Conservation (phyloP, 768 basidiomycete species). For the Suillus subaureus region DNA sequence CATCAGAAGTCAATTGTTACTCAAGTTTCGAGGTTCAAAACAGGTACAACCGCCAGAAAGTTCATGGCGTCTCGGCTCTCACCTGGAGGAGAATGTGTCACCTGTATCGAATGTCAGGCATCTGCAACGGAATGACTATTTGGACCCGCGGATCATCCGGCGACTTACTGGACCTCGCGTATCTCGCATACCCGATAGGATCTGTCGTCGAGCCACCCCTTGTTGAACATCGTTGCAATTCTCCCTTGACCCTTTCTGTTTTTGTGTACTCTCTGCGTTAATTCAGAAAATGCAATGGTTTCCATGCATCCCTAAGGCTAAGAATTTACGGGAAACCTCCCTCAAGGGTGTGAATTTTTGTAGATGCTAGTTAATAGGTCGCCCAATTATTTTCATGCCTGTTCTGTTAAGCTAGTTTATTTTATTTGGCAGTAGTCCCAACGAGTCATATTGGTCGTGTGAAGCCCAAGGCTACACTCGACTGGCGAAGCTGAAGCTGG, state of each 20-base stretch:
- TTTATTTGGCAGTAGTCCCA: not conserved
- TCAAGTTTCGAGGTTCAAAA: slow-evolving; percentile 7
- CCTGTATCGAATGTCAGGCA: not conserved
- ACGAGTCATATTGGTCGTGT: not conserved
- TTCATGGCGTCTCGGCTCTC: not conserved
- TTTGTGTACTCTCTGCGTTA: not conserved
- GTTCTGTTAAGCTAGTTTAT: not conserved
- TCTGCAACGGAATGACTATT: not conserved
- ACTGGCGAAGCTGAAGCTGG: no score
- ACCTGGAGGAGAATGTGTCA: not conserved
- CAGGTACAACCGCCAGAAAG: not conserved
- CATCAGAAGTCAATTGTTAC: slow-evolving; percentile 26
- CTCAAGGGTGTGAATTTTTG: not conserved
- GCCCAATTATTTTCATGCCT: not conserved
- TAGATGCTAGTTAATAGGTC: not conserved
- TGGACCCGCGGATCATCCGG: slow-evolving; percentile 13
- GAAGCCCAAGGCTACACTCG: not conserved
- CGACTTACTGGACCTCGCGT: slow-evolving; percentile 28
- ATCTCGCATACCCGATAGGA: slow-evolving; percentile 52
- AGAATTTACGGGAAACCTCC: not conserved
- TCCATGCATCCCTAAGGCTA: not conserved
- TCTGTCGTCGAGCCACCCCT: slow-evolving; percentile 32
- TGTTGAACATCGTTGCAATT: not conserved
- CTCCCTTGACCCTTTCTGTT: not conserved
- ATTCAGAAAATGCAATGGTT: not conserved